phyloP scores from a whole-genome alignment of 306 rosid species.

The Sesbania bispinosa region DNA sequence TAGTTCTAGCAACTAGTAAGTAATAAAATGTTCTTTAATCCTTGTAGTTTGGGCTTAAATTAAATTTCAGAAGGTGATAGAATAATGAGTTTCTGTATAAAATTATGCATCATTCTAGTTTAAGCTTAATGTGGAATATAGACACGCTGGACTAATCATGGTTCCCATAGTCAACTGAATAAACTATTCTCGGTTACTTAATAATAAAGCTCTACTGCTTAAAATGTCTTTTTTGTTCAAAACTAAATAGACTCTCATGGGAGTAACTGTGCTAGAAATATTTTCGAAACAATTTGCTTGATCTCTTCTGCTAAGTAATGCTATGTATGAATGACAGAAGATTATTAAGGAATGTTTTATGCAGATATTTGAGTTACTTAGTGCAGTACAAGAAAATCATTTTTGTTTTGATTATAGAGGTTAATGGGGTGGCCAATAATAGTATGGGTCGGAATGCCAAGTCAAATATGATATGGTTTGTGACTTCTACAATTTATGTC shows the following conservation, averaged over 20 bases:
- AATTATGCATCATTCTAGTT: not conserved
- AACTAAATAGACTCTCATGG: not conserved
- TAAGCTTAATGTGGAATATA: not conserved
- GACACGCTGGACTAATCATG: not conserved
- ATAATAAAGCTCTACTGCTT: not conserved
- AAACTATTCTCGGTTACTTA: not conserved
- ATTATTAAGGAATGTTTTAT: slow-evolving; percentile 2
- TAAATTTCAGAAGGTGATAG: not conserved
- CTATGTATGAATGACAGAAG: not conserved
- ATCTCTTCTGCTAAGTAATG: not conserved
- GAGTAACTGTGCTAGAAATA: not conserved
- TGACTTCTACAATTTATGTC: not conserved
- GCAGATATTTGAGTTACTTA: not conserved
- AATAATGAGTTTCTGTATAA: not conserved
- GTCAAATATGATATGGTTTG: not conserved
- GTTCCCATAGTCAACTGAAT: not conserved
- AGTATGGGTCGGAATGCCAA: not conserved
- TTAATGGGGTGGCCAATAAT: not conserved
- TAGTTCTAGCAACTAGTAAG: not conserved
- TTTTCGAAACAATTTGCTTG: not conserved
- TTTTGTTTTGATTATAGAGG: not conserved
- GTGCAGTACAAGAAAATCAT: not conserved
- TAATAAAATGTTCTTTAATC: not conserved
- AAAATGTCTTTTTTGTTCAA: not conserved
- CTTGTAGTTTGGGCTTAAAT: not conserved